These are phyloP conservation scores for Steccherinum ochraceum DNA, from an alignment of 768 basidiomycete species.

Conservation along the genomic window DNA sequence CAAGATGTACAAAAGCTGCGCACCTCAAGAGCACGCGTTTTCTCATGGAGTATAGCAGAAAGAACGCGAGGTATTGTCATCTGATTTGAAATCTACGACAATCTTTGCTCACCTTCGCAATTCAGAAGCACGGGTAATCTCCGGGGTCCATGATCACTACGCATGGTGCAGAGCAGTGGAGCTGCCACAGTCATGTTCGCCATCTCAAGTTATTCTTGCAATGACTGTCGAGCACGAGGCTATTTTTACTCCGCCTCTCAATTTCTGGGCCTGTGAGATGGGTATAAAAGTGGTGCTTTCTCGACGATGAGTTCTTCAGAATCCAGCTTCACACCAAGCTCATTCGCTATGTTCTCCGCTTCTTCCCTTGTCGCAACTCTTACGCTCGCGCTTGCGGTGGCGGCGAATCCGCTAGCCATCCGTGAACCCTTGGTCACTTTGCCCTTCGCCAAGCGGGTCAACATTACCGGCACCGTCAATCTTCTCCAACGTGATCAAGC, in stretches of 20 bases:
- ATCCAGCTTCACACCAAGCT: conserved; percentile 2
- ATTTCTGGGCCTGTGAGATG: not conserved
- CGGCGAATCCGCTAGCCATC: conserved; percentile 19
- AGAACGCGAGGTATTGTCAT: too few relatives aligned
- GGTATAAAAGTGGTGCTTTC: not conserved
- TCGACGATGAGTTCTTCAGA: not conserved
- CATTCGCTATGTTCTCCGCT: conserved; percentile 14
- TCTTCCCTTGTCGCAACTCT: conserved; percentile 19
- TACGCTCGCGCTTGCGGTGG: conserved; percentile 16
- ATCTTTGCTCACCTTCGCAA: too few relatives aligned
- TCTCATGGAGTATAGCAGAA: too few relatives aligned
- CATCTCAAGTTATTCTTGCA: not conserved
- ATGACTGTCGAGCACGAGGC: not conserved
- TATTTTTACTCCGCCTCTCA: not conserved
- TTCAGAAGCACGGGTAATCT: too few relatives aligned
- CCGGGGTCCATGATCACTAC: too few relatives aligned
- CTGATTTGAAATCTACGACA: too few relatives aligned
- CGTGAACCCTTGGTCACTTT: conserved; percentile 28
- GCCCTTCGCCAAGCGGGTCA: conserved; percentile 50
- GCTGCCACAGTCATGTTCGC: conserved; percentile 1
- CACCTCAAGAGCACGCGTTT: too few relatives aligned
- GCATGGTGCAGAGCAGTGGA: too few relatives aligned
- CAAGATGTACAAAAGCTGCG: too few relatives aligned
- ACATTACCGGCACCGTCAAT: conserved; percentile 41
- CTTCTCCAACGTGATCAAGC: conserved; percentile 45